These are phyloP conservation scores for Nicotiana tomentosiformis DNA, from an alignment of 257 asterid genomes.

Conservation along the genomic window DNA sequence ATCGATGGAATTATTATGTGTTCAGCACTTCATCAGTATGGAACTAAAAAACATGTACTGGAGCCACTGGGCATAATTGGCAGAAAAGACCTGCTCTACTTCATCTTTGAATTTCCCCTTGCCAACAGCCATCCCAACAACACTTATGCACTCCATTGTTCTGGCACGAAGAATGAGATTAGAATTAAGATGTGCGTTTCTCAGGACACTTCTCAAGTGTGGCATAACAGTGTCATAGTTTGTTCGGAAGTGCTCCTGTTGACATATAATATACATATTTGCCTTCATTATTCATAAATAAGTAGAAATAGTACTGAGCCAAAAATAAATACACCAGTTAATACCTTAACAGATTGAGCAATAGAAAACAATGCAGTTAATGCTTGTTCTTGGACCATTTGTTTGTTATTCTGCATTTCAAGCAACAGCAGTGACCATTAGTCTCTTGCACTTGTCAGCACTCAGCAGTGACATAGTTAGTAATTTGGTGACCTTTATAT, in stretches of 20 bases:
- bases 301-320: not conserved
- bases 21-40: no score
- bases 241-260: constrained; percentile 68
- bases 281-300: not conserved
- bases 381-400: constrained; percentile 95
- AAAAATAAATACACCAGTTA: constrained; percentile 3
- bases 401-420: constrained; percentile 30
- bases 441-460: no score
- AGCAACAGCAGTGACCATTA: no score
- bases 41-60: no score
- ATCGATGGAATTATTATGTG: no score
- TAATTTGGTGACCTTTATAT: not conserved
- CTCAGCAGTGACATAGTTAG: no score
- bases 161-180: constrained; percentile 52
- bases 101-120: constrained; percentile 73
- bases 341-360: constrained; percentile 87
- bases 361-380: constrained; percentile 83
- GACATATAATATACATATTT: constrained; percentile 6
- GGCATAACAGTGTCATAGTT: constrained; percentile 87
- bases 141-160: constrained; percentile 57
- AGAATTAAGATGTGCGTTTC: constrained; percentile 68
- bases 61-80: not conserved
- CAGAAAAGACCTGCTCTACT: constrained; percentile 54
- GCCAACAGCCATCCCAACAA: constrained; percentile 95
- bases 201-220: constrained; percentile 66